Base-by-base conservation (phyloP, 306 rosid species). In the Lupinus albus region DNA sequence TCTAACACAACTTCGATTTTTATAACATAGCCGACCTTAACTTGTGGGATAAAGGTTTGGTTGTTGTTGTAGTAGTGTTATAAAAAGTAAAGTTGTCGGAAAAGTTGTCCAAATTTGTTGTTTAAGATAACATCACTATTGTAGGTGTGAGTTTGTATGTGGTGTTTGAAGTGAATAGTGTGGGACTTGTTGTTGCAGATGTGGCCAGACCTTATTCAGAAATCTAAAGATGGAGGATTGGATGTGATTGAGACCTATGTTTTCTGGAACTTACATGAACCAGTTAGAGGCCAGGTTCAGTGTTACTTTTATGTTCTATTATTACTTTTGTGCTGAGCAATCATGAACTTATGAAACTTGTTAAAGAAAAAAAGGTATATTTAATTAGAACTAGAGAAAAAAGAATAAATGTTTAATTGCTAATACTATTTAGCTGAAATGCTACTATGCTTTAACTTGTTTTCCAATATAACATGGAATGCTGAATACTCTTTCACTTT, bases 161-260 rank as follows among this genome's bases (percentile, higher is more conserved):
- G 41, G 56, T 52, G 1, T 45, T 76, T 65, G 47, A 69, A 64
- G 36, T 46, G 51, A 67, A 68, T 21, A 42, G 21, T 16, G 57
- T 35, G 54, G 58, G n/a, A 25, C 66, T 47, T 71, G 70, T 42
- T 71, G 70, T 42, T 68, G 68, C 76, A 94, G 99, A 94, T 94
- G 99, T 94, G 99, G 99, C 92, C 99, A 71, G 96, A 81, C 81
- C 86, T 94, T 59, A 84, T 94, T 64, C 85, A 86, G 85, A 90
- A 90, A 79, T 85, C 99, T 45, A 90, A 90, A 76, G 99, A 86
- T 38, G 99, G 99, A 71, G 99, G 99, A 54, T 55, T 94, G 79
- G 96, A 94, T 81, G 90, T 94, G 49, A 88, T 94, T 62, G 99
- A 94, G 76, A 94, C 99, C 36, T 94, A 94, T 54, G 89, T 94